Base-by-base conservation (phyloP, 257 asterid species). In the Penstemon newberryi region DNA sequence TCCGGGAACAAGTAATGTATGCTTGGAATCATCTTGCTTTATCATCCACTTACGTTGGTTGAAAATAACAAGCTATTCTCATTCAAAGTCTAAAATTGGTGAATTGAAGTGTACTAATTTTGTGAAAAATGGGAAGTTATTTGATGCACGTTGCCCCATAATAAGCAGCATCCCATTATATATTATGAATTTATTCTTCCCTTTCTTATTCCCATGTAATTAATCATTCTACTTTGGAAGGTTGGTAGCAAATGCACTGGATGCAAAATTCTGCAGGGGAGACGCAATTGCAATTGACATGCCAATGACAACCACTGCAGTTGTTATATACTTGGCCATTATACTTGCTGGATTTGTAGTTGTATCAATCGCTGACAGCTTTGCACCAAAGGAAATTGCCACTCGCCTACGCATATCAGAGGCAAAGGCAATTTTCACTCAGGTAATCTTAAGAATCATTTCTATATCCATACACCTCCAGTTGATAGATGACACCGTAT, bases 251-350 rank as follows among this genome's bases (percentile, higher is more conserved):
- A 86, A 92, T 82, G 96, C 90, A 51, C 78, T 90, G 62, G 90
- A 82, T 71, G 74, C 67, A 37, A 83, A 68, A 49, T 92, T 92
- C 81, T 63, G 76, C 60, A 87, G 83, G 76, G 98, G 97, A 78
- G 97, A 92, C 64, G 84, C 95, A 12, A 85, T 90, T 72, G 98
- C 97, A 71, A 82, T 92, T 53, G 94, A 88, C 85, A 92, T 92
- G 98, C 98, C 93, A 60, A 92, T 92, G 98, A 92, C 94, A n/a
- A 75, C 53, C 64, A 86, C 81, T 67, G 94, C 97, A n/a, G 96
- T 92, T 50, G 69, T 92, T 62, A 78, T 90, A 66, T 92, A 92
- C 80, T 80, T 92, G 85, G 96, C 96, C 37, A 86, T 84, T 60
- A 84, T 92, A 47, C 92, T 90, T 60, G 89, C 92, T 7, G 97